Percentiles rank a stretch among this genome's conserved stretches.
These are phyloP conservation scores for Pharus latifolius DNA, from an alignment of 176 grass and related monocot species.

Conservation along the genomic window DNA sequence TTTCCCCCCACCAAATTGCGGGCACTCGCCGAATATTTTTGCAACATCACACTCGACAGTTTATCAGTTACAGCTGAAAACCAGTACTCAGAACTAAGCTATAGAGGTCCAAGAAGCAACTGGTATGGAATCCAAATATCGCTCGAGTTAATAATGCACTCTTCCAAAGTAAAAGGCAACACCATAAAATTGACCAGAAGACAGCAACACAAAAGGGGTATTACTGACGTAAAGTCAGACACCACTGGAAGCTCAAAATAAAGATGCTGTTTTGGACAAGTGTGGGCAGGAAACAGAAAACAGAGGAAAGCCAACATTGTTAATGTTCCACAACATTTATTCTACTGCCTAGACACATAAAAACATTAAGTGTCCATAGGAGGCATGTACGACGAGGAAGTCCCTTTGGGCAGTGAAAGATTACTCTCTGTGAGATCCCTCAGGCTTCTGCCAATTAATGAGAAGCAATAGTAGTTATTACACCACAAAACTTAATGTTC, in stretches of 20 bases:
- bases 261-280: background rate
- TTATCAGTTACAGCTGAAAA: too few species aligned
- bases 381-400: background rate
- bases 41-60: too few species aligned
- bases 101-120: too few species aligned
- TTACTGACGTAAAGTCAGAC: background rate
- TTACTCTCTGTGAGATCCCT: conserved; percentile 6
- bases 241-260: background rate
- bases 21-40: too few species aligned
- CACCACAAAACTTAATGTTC: too few species aligned
- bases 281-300: background rate
- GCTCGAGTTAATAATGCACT: too few species aligned
- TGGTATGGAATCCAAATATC: too few species aligned
- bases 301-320: background rate
- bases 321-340: conserved; percentile 19
- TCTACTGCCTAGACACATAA: background rate
- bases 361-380: background rate
- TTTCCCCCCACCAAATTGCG: too few species aligned
- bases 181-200: too few species aligned
- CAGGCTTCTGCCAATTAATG: conserved; percentile 26
- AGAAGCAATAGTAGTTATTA: background rate
- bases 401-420: background rate
- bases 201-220: background rate
- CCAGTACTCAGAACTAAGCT: too few species aligned
- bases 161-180: too few species aligned